Base-by-base conservation (phyloP, 2,329 filamentous ascomycete species). In the Aspergillus viridinutans region DNA sequence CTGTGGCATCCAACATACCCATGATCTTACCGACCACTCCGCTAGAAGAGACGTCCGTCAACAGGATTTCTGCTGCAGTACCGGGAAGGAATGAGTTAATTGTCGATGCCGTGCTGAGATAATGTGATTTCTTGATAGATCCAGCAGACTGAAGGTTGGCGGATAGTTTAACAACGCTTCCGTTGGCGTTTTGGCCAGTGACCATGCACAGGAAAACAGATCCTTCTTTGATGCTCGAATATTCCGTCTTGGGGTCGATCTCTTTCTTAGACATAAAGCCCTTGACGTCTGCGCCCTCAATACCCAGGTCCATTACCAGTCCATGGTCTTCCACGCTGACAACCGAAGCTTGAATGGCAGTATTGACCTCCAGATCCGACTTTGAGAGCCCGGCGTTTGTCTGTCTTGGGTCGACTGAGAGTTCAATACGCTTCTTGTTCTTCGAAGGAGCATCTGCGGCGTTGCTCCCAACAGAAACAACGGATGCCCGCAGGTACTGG, bases 301-400 rank as follows among this genome's bases (percentile, higher is more conserved):
- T 79, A 20, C 91, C 91, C 40, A 97, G 76, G 65, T 97, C 91
- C 91, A 99, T 96, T 55, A 97, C 85, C 57, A 94, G 83, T 60
- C 94, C 94, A 69, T 96, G 92, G 67, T 99, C 95, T 74, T 99
- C 93, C n/a, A 95, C 88, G 73, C 93, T 99, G 52, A 83, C 76
- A 26, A 99, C 87, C 0, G 92, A 88, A 1, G 92, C 93, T 82
- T 97, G 95, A 21, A 97, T 79, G 49, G 90, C 92, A 62, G 81
- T 82, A 68, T 96, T 88, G 43, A 83, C 76, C 9, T 94, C 85
- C 9, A 97, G 75, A 66, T 91, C 90, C 43, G 88, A 85, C 63
- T 85, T 83, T 3, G 83, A 80, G 23, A 99, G 78, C 1, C 90
- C 88, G 2, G 83, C 82, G 72, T 99, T 99, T 54, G 90, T 82